These are phyloP conservation scores for Suaeda aralocaspica DNA, from an alignment of 148 eudicot species.

Conservation along the genomic window DNA sequence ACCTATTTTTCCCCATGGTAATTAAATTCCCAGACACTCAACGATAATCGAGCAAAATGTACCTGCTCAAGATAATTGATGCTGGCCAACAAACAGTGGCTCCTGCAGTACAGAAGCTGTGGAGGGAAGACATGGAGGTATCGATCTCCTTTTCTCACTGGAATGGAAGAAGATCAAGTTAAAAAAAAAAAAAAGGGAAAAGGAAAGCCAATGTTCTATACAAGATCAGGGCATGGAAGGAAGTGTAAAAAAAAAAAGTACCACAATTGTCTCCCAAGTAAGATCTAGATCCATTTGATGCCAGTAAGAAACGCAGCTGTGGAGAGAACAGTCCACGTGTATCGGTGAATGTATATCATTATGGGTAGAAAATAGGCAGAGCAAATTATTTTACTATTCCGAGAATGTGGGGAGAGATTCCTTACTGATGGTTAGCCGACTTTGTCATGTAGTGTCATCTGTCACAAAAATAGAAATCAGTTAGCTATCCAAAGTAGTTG, in stretches of 20 bases:
- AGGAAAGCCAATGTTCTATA: background rate
- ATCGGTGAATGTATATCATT: conserved; percentile 16
- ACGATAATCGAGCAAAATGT: conserved; percentile 54
- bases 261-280: conserved; percentile 20
- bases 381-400: conserved; percentile 19
- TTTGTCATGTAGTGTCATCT: conserved; percentile 23
- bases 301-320: conserved; percentile 26
- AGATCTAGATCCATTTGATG: conserved; percentile 30
- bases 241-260: conserved; percentile 2
- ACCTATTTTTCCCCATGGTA: background rate
- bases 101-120: background rate
- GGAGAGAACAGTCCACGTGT: conserved; percentile 28
- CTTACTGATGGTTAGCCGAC: conserved; percentile 11
- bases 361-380: conserved; percentile 20
- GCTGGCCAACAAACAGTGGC: conserved; percentile 1
- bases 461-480: conserved; percentile 9
- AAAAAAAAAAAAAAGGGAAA: background rate
- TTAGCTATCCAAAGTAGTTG: conserved; percentile 23
- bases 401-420: conserved; percentile 27
- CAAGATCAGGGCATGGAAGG: conserved; percentile 1
- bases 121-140: background rate
- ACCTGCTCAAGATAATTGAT: conserved; percentile 46
- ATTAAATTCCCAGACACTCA: conserved; percentile 43
- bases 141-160: conserved; percentile 9
- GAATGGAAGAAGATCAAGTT: conserved; percentile 17